Evolutionary conservation across 768 basidiomycete species (phyloP), one percentile per base, ranked within the genome.

Genomic region (Postia placenta): DNA sequence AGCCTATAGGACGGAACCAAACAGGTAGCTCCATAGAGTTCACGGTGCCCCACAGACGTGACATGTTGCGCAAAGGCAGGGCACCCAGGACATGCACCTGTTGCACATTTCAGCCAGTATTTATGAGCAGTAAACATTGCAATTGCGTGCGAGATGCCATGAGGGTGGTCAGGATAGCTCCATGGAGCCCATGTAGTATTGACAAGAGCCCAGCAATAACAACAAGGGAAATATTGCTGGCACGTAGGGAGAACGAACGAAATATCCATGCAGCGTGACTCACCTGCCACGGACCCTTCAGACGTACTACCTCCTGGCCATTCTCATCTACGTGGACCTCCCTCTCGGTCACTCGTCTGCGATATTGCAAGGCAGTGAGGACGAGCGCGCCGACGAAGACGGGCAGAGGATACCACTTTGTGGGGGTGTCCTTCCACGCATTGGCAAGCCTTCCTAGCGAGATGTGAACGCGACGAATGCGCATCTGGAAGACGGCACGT

Each of bases 11-110:
- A n/a, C 96, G 78, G 68, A 92, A 78, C 94, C 93, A 99, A 52
- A 94, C 74, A 25, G 96, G 96, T 4, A 99, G 79, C 58, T 92
- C 87, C 54, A 94, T 75, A 1, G 87, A 88, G 71, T 97, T 99
- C 53, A 98, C 60, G 66, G 93, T 94, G 5, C 96, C 96, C 93
- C 95, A 98, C 4, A 98, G 67, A 1, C 94, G 85, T n/a, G 95
- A 98, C 63, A 97, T 81, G 53, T 92, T 92, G 36, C 94, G 83
- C 5, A 98, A 78, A 0, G 96, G 96, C 1, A 99, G 78, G 9
- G 94, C 94, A 45, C 94, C 95, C 44, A 98, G 74, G 41, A 98
- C 93, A 68, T 95, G 89, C n/a, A 98, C 92, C 92, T 91, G 27
- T 53, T 23, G 42, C 25, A 24, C 5, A 19, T 17, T 22, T 7